phyloP scores from a whole-genome alignment of 2,329 filamentous ascomycete species.

The Zarea fungicola region DNA sequence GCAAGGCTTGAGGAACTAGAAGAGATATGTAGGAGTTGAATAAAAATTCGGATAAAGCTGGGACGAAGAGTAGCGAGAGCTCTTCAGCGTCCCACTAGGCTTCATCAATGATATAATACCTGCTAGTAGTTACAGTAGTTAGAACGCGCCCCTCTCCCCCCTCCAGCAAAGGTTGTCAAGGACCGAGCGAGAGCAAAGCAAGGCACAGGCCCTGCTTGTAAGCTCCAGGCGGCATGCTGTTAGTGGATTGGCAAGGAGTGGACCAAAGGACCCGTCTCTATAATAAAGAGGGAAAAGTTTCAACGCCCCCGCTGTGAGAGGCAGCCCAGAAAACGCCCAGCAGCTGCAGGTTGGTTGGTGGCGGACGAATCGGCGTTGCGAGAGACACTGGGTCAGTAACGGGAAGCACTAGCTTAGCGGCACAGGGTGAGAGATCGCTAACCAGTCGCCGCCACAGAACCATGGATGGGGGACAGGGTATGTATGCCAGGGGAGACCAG shows the following conservation, averaged over 20 bases:
- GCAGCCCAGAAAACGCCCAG: slow-evolving; percentile 9
- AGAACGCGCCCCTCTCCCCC: slow-evolving; percentile 5
- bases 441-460: slow-evolving; percentile 3
- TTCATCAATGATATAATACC: too few relatives aligned
- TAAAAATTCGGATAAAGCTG: too few relatives aligned
- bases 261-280: not conserved
- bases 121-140: too few relatives aligned
- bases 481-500: too few relatives aligned
- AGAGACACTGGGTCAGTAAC: not conserved
- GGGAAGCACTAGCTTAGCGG: slow-evolving; percentile 2
- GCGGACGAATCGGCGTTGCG: slow-evolving; percentile 8
- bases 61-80: slow-evolving; percentile 1
- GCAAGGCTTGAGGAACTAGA: not conserved
- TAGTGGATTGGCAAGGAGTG: slow-evolving; percentile 1
- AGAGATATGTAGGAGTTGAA: not conserved
- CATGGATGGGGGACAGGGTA: too few relatives aligned
- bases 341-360: slow-evolving; percentile 10
- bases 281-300: not conserved
- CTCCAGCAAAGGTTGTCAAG: not conserved
- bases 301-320: slow-evolving; percentile 6
- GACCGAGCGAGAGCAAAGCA: not conserved
- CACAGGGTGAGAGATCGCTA: not conserved
- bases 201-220: slow-evolving; percentile 6
- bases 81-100: not conserved
- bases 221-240: slow-evolving; percentile 1